Conservation (phyloP, 371 early-diverging fungal species). For the Capniomyces stellatus region DNA sequence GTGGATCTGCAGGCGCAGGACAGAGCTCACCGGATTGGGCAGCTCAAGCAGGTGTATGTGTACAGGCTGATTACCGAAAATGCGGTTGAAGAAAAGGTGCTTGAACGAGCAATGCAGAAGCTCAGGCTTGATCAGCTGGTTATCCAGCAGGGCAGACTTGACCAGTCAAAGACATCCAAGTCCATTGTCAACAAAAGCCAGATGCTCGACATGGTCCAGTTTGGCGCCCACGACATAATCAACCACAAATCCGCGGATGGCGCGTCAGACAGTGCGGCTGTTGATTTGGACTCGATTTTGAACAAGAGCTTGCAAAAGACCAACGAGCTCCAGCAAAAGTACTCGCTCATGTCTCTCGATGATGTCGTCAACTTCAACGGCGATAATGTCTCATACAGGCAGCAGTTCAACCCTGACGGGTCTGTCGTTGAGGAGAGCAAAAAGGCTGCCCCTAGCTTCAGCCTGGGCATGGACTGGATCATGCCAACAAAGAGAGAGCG, state of each 20-base stretch:
- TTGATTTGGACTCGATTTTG: constrained; percentile 78
- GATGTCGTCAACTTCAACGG: constrained; percentile 81
- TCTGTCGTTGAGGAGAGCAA: constrained; percentile 36
- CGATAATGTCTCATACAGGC: constrained; percentile 42
- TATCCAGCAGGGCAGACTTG: constrained; percentile 75
- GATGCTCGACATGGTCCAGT: constrained; percentile 86
- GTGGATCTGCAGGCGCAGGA: constrained; percentile 93
- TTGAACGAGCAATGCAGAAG: constrained; percentile 93
- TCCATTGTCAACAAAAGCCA: constrained; percentile 46
- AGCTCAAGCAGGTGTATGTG: constrained; percentile 95
- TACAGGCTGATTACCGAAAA: constrained; percentile 95
- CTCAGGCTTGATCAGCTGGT: constrained; percentile 94
- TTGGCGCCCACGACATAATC: constrained; percentile 86
- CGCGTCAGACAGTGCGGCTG: constrained; percentile 8
- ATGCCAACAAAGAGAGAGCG: constrained; percentile 80
- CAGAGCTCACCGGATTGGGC: constrained; percentile 99
- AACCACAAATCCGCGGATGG: constrained; percentile 11
- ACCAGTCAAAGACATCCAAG: constrained; percentile 25
- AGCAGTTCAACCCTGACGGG: neutral
- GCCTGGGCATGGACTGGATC: constrained; percentile 24
- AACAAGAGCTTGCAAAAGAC: constrained; percentile 82
- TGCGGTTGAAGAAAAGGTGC: constrained; percentile 95
- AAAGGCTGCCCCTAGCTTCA: constrained; percentile 2
- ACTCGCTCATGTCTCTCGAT: constrained; percentile 69
- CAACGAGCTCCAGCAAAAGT: constrained; percentile 65